These are phyloP conservation scores for Fusarium luffae DNA, from an alignment of 2,329 filamentous ascomycete genomes.

Conservation along the genomic window DNA sequence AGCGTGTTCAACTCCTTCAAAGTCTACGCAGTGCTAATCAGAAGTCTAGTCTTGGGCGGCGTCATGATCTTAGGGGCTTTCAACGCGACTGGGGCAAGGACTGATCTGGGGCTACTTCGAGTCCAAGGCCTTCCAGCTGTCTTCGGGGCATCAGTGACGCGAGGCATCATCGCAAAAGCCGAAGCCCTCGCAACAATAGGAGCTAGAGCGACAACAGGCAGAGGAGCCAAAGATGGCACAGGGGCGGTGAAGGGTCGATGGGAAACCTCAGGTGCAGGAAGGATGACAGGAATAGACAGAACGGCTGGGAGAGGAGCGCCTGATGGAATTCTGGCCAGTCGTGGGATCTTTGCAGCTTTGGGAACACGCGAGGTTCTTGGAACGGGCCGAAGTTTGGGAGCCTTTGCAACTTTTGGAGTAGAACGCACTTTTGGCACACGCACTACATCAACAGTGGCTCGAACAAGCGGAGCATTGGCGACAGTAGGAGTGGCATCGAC, in stretches of 20 bases:
- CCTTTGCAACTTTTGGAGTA: not conserved
- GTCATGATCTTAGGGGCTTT: not conserved
- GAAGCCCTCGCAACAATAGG: conserved; percentile 26
- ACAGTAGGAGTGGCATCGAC: not conserved
- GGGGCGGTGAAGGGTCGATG: conserved; percentile 14
- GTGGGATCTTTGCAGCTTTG: not conserved
- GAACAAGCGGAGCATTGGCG: conserved; percentile 9
- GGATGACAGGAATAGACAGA: not conserved
- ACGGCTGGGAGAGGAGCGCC: conserved; percentile 1
- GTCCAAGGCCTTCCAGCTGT: conserved; percentile 11
- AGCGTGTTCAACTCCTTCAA: not conserved
- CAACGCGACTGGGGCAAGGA: conserved; percentile 7
- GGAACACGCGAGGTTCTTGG: not conserved
- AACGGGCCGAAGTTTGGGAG: conserved; percentile 3
- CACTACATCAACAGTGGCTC: not conserved
- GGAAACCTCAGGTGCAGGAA: conserved; percentile 10
- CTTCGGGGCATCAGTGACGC: conserved; percentile 3
- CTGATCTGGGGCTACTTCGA: conserved; percentile 8
- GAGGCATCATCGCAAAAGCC: conserved; percentile 10
- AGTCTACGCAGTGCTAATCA: not conserved
- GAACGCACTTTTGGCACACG: conserved; percentile 14
- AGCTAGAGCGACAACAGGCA: conserved; percentile 20
- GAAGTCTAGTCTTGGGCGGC: not conserved
- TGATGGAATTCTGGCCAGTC: not conserved
- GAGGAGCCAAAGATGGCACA: conserved; percentile 18